Conservation (phyloP, 441 rosid species). For the Capsella rubella region DNA sequence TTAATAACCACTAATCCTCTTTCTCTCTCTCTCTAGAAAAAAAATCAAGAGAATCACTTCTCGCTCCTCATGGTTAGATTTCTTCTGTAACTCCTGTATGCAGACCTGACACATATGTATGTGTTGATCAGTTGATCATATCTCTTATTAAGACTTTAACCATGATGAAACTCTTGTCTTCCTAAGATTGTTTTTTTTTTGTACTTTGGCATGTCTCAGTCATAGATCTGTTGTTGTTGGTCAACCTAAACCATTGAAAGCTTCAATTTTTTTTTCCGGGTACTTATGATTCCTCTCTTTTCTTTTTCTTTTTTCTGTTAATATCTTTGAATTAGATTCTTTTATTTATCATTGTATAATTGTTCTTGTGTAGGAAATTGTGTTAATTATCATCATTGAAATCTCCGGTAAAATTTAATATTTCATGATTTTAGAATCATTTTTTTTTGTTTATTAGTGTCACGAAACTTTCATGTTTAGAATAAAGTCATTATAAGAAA, state of each 20-base stretch:
- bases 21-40: constrained; percentile 23
- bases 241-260: constrained; percentile 20
- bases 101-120: constrained; percentile 2
- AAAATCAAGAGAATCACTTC: constrained; percentile 13
- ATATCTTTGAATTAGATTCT: not conserved
- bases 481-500: not conserved
- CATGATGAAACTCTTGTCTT: constrained; percentile 15
- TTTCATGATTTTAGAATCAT: not conserved
- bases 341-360: not conserved
- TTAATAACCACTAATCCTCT: constrained; percentile 5
- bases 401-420: not conserved
- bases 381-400: not conserved
- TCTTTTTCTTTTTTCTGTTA: not conserved
- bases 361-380: not conserved
- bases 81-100: not conserved
- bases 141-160: not conserved
- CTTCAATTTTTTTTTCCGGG: constrained; percentile 19
- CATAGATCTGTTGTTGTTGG: constrained; percentile 27
- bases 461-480: not conserved
- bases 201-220: not conserved
- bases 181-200: not conserved
- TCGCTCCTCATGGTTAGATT: constrained; percentile 36
- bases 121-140: not conserved
- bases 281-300: not conserved
- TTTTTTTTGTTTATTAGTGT: not conserved